A percentile compares a stretch with the other conserved stretches of the same genome.
phyloP scores from a whole-genome alignment of 2,329 filamentous ascomycete species.

The Cladosporium velox region DNA sequence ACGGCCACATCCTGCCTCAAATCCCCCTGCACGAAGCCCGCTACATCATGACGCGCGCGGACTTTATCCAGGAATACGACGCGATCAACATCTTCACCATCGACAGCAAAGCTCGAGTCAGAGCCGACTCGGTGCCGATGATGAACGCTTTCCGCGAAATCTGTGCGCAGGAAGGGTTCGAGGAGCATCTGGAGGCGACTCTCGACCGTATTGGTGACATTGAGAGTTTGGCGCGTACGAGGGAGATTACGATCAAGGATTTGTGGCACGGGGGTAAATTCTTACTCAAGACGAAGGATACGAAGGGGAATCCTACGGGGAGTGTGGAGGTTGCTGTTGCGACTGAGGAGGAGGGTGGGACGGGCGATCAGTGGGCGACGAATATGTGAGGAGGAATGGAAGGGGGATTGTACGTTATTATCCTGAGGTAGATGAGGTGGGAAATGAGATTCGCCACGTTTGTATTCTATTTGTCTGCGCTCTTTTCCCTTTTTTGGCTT shows the following conservation, averaged over 20 bases:
- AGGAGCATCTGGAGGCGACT: slow-evolving; percentile 78
- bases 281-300: slow-evolving; percentile 57
- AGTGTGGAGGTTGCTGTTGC: slow-evolving; percentile 51
- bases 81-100: slow-evolving; percentile 95
- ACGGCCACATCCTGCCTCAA: slow-evolving; percentile 75
- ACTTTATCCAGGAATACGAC: slow-evolving; percentile 92
- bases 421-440: not conserved
- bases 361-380: slow-evolving; percentile 26
- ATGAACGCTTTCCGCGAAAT: slow-evolving; percentile 87
- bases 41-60: slow-evolving; percentile 91
- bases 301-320: slow-evolving; percentile 50
- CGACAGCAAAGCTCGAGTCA: slow-evolving; percentile 79
- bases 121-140: slow-evolving; percentile 95
- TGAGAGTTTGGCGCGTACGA: slow-evolving; percentile 88
- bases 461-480: not conserved
- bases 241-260: slow-evolving; percentile 94
- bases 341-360: slow-evolving; percentile 31
- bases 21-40: slow-evolving; percentile 81
- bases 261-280: slow-evolving; percentile 84
- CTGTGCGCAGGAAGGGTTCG: slow-evolving; percentile 74
- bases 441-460: not conserved
- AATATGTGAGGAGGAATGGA: slow-evolving; percentile 14
- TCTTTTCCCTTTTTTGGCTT: no score
- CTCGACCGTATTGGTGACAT: slow-evolving; percentile 86
- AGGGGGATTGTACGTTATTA: not conserved